phyloP scores from a whole-genome alignment of 169 alveolate species.

The Eimeria maxima region DNA sequence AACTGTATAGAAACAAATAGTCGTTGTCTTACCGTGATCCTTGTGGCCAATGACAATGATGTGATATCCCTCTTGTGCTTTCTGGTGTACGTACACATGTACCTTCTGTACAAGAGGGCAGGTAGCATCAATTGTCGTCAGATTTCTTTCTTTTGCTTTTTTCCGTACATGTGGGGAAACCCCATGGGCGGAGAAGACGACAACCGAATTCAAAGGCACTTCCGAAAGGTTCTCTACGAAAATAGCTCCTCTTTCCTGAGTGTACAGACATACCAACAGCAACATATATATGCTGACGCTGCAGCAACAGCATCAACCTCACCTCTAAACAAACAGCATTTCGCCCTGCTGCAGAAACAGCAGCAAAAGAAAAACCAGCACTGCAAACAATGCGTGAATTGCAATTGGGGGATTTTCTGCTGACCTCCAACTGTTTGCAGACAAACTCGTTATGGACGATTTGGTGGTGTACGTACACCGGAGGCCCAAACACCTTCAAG shows the following conservation, averaged over 20 bases:
- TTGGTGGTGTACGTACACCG: conserved; percentile 91
- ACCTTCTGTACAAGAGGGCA: conserved; percentile 93
- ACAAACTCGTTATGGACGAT: conserved; percentile 93
- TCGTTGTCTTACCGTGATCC: conserved; percentile 83
- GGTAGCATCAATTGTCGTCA: conserved; percentile 91
- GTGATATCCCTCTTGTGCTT: conserved; percentile 91
- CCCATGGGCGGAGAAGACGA: conserved; percentile 93
- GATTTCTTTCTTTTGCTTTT: conserved; percentile 86
- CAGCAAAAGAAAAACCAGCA: too few species aligned
- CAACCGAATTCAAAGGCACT: conserved; percentile 88
- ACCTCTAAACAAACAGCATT: not conserved
- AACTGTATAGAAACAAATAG: not conserved
- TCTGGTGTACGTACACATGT: conserved; percentile 91
- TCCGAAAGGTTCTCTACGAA: conserved; percentile 89
- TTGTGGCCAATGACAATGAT: conserved; percentile 92
- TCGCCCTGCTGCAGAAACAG: too few species aligned
- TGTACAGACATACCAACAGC: not conserved
- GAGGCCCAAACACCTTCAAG: conserved; percentile 89
- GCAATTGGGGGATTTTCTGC: not conserved
- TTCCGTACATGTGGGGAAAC: conserved; percentile 90
- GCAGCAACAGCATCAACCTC: not conserved
- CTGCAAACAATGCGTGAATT: too few species aligned
- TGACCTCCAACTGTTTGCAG: conserved; percentile 88
- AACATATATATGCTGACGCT: not conserved
- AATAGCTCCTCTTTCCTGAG: conserved; percentile 90